Conservation (phyloP, 805 yeast genomes). For the Pichia phayaonensis region DNA sequence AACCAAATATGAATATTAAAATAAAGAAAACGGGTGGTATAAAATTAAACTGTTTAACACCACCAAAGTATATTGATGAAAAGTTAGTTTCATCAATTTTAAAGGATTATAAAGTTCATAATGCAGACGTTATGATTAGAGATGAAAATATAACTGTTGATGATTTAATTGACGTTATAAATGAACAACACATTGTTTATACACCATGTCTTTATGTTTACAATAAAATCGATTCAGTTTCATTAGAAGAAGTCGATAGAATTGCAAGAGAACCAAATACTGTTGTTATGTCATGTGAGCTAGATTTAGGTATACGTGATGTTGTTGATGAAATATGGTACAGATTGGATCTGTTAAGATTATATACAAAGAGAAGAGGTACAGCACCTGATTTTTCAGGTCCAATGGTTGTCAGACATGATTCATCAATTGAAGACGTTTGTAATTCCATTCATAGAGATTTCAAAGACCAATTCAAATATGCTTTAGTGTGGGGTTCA, state of each 20-base stretch:
- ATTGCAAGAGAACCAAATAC: constrained; percentile 91
- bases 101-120: constrained; percentile 83
- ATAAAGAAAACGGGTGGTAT: constrained; percentile 88
- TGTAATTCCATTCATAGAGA: constrained; percentile 92
- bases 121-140: constrained; percentile 85
- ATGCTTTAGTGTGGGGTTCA: constrained; percentile 95
- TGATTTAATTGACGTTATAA: constrained; percentile 86
- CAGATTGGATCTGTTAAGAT: constrained; percentile 66
- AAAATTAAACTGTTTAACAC: constrained; percentile 70
- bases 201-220: constrained; percentile 89
- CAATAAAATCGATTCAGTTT: constrained; percentile 92
- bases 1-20: constrained; percentile 74
- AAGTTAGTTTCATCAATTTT: constrained; percentile 68
- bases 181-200: constrained; percentile 80
- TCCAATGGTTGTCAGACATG: constrained; percentile 82
- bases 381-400: constrained; percentile 72
- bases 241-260: constrained; percentile 88
- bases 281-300: constrained; percentile 86
- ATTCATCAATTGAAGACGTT: constrained; percentile 74
- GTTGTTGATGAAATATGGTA: constrained; percentile 92
- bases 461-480: constrained; percentile 84
- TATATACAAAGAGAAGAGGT: constrained; percentile 87
- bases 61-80: constrained; percentile 77
- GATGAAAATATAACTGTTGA: constrained; percentile 88
- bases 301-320: constrained; percentile 79